These are phyloP conservation scores for Lentinus brumalis DNA, from an alignment of 768 basidiomycete species.

Conservation along the genomic window DNA sequence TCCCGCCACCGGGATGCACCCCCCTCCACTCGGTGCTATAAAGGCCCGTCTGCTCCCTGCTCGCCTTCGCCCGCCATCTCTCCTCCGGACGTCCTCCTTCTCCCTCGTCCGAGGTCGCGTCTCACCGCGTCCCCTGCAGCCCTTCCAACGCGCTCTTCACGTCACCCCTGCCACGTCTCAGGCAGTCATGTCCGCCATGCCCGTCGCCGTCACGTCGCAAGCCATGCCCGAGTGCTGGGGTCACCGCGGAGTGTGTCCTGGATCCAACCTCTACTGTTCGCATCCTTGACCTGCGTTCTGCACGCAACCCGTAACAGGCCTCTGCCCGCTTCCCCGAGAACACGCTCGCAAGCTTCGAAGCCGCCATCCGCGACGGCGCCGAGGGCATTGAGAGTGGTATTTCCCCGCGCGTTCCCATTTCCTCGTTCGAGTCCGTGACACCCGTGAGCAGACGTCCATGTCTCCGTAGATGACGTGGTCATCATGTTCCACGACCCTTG, in stretches of 20 bases:
- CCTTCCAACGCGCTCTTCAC: slow-evolving; percentile 5
- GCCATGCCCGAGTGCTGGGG: slow-evolving; percentile 72
- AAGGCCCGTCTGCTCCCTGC: background rate
- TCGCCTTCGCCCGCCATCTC: background rate
- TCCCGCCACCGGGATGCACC: slow-evolving; percentile 5
- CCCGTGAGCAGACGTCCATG: slow-evolving; percentile 84
- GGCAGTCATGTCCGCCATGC: slow-evolving; percentile 19
- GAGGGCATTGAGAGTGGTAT: slow-evolving; percentile 99
- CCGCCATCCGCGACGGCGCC: slow-evolving; percentile 92
- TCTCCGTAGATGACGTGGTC: slow-evolving; percentile 81
- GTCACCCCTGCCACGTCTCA: slow-evolving; percentile 1
- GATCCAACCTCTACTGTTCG: slow-evolving; percentile 7
- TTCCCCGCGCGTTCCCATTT: slow-evolving; percentile 36
- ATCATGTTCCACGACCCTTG: slow-evolving; percentile 96
- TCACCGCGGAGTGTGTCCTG: slow-evolving; percentile 59
- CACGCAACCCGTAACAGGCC: slow-evolving; percentile 51
- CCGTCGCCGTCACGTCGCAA: slow-evolving; percentile 13
- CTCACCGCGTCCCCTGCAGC: background rate
- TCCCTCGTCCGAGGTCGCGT: slow-evolving; percentile 10
- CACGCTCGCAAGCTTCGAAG: slow-evolving; percentile 92
- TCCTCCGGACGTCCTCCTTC: slow-evolving; percentile 1
- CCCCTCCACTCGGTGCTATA: slow-evolving; percentile 7
- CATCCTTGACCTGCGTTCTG: slow-evolving; percentile 9
- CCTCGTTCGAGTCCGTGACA: slow-evolving; percentile 46
- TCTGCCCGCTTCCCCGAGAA: slow-evolving; percentile 90